Conservation (phyloP, 176 grass and related monocot genomes). For the Oryza brachyantha region DNA sequence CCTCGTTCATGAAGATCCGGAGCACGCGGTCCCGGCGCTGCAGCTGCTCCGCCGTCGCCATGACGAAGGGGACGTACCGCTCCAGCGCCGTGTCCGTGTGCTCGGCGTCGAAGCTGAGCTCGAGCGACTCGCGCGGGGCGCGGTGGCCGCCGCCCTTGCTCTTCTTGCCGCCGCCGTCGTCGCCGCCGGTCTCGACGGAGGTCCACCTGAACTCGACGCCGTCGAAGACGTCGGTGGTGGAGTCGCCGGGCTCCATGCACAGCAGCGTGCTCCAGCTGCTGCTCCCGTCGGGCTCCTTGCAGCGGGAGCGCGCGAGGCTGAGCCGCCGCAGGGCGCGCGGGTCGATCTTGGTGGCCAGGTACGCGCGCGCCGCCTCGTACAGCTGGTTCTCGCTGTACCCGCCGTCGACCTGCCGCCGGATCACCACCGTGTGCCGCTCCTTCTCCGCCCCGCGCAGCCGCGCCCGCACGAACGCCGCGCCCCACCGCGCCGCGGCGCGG, state of each 20-base stretch:
- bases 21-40: constrained; percentile 19
- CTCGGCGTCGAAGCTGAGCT: constrained; percentile 7
- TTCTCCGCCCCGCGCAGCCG: neutral
- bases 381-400: neutral
- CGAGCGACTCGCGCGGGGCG: neutral
- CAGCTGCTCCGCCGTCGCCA: constrained; percentile 23
- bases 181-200: too few relatives aligned
- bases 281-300: neutral
- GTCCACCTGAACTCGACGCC: constrained; percentile 5
- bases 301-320: neutral
- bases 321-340: neutral
- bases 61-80: constrained; percentile 3
- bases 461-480: neutral
- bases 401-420: neutral
- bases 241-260: constrained; percentile 17
- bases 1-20: constrained; percentile 32
- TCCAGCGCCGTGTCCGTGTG: neutral
- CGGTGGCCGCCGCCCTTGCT: neutral
- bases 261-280: neutral
- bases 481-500: neutral
- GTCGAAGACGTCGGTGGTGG: neutral
- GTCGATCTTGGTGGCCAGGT: constrained; percentile 6
- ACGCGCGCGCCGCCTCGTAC: neutral
- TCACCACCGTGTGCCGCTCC: neutral
- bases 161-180: neutral